Percentiles rank a stretch among this genome's conserved stretches.
Conservation (phyloP, 2,329 filamentous ascomycete genomes). For the Lachnellula arida region DNA sequence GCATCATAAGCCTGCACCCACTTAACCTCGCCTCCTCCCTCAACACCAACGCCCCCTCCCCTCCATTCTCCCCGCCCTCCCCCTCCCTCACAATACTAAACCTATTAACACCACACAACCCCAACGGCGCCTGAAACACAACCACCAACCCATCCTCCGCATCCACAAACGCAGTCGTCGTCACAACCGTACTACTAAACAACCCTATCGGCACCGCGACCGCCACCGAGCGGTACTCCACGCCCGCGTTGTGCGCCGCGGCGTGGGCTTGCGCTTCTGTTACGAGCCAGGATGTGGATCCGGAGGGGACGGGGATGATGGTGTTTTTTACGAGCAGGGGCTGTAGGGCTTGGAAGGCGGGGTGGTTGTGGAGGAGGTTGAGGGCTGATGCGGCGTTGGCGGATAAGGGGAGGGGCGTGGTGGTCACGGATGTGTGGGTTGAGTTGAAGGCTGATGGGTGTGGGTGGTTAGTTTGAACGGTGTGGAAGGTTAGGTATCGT, state of each 20-base stretch:
- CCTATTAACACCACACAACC: conserved; percentile 5
- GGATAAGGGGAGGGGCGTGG: conserved; percentile 7
- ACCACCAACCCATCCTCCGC: conserved; percentile 8
- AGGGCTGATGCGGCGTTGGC: conserved; percentile 2
- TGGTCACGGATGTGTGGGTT: conserved; percentile 5
- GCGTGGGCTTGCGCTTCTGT: neutral
- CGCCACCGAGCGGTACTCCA: conserved; percentile 7
- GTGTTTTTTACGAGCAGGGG: conserved; percentile 6
- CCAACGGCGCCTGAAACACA: conserved; percentile 10
- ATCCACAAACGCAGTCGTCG: conserved; percentile 4
- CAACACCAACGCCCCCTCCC: conserved; percentile 7
- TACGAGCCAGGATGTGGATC: conserved; percentile 3
- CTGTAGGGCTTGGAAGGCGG: conserved; percentile 7
- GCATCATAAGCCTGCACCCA: conserved; percentile 6
- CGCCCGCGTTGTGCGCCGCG: neutral
- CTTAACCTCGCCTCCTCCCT: conserved; percentile 6
- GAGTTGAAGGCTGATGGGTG: conserved; percentile 6
- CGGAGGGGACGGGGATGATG: neutral
- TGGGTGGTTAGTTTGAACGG: neutral
- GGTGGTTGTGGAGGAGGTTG: conserved; percentile 10
- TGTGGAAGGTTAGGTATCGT: too few species aligned
- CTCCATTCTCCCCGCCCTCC: too few species aligned
- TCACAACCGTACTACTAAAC: conserved; percentile 2
- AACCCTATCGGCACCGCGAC: conserved; percentile 5
- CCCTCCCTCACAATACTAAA: conserved; percentile 3